Evolutionary conservation across 83 land plant species (phyloP).

Genomic region (Thuja plicata): DNA sequence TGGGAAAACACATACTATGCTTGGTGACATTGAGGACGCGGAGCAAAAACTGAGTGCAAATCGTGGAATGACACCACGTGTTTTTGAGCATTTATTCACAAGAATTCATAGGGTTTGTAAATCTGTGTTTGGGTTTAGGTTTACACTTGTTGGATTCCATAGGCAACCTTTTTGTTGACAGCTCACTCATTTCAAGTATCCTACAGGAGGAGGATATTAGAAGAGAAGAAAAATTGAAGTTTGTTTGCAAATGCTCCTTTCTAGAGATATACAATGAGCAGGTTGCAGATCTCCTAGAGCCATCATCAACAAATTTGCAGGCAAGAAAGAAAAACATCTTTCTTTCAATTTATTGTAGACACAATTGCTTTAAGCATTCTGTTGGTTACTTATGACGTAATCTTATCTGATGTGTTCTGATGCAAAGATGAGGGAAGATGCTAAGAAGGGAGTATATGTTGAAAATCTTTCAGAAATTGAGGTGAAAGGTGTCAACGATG

Average conservation of each 20-base stretch:
- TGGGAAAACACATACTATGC: constrained; percentile 96
- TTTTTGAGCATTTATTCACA: constrained; percentile 82
- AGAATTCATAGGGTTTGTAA: constrained; percentile 67
- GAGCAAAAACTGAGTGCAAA: constrained; percentile 68
- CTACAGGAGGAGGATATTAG: constrained; percentile 78
- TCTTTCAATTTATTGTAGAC: background rate
- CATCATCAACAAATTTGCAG: constrained; percentile 85
- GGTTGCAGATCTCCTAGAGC: constrained; percentile 89
- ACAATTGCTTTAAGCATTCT: background rate
- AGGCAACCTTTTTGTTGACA: background rate
- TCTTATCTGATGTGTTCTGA: background rate
- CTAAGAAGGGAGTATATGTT: constrained; percentile 87
- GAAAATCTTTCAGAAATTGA: constrained; percentile 83
- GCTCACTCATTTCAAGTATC: constrained; percentile 1
- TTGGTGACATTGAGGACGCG: constrained; percentile 88
- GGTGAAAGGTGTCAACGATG: constrained; percentile 79
- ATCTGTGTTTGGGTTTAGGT: background rate
- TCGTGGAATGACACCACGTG: constrained; percentile 95
- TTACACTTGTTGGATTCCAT: background rate
- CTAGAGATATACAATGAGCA: constrained; percentile 95
- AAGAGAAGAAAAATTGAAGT: constrained; percentile 66
- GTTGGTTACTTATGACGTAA: background rate
- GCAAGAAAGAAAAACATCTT: constrained; percentile 24
- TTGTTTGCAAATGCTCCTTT: constrained; percentile 87
- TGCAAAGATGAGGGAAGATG: constrained; percentile 86